Percentiles rank a stretch among this genome's conserved stretches.
Evolutionary conservation across 2,329 filamentous ascomycete genomes (phyloP).

Genomic region (Aspergillus sp.): DNA sequence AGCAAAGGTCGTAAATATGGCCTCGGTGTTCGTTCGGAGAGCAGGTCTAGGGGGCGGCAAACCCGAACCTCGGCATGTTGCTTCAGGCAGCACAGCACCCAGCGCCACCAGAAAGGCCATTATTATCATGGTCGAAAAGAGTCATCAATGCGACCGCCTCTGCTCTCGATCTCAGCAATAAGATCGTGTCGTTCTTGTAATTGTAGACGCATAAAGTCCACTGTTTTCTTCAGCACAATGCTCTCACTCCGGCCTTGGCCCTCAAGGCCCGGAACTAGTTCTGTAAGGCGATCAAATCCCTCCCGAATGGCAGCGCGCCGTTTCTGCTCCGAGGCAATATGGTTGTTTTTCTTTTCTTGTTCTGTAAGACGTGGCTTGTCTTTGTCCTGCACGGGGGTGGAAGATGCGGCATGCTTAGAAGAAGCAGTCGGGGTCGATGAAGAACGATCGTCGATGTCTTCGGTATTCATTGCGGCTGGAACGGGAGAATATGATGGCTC

Average conservation of each 20-base stretch:
- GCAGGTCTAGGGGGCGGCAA: not conserved
- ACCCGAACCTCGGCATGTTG: conserved; percentile 1
- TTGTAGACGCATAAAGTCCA: conserved; percentile 60
- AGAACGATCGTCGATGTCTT: conserved; percentile 27
- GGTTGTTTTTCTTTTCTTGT: conserved; percentile 68
- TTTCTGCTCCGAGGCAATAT: conserved; percentile 63
- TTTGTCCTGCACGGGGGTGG: conserved; percentile 21
- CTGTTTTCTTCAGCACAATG: conserved; percentile 69
- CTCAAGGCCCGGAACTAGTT: conserved; percentile 74
- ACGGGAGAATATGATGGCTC: conserved; percentile 19
- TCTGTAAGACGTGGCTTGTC: conserved; percentile 64
- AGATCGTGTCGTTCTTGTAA: conserved; percentile 56
- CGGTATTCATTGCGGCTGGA: conserved; percentile 18
- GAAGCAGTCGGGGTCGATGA: conserved; percentile 29
- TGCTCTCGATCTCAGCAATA: conserved; percentile 54
- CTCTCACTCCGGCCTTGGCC: conserved; percentile 83
- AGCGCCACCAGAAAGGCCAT: not conserved
- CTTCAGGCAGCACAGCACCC: not conserved
- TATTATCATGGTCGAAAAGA: conserved; percentile 25
- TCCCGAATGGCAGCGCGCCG: conserved; percentile 71
- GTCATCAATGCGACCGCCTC: conserved; percentile 52
- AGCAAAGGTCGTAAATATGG: no score
- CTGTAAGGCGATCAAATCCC: conserved; percentile 75
- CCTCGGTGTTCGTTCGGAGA: no score
- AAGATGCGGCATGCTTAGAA: conserved; percentile 19